Percentiles rank a stretch among this genome's conserved stretches.
Conservation (phyloP, 768 basidiomycete genomes). For the Cytidiella melzeri region DNA sequence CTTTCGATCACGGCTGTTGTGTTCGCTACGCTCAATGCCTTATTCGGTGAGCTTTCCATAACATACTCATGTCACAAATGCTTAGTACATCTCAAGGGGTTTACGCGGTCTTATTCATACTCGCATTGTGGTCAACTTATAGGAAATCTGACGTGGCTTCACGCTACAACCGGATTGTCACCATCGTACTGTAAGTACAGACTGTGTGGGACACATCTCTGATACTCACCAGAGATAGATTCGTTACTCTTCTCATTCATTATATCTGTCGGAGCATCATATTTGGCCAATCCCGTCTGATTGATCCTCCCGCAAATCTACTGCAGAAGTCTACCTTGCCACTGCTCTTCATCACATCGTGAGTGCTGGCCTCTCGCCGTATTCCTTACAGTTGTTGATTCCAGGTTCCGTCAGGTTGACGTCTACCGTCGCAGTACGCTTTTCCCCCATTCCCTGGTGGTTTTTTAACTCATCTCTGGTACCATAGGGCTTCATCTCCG, state of each 20-base stretch:
- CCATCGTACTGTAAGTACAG: slow-evolving; percentile 17
- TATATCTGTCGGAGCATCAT: slow-evolving; percentile 17
- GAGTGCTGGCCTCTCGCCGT: not conserved
- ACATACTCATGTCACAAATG: not conserved
- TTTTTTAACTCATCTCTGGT: not conserved
- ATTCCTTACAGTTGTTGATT: too few species aligned
- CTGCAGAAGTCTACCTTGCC: not conserved
- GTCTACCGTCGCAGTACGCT: slow-evolving; percentile 10
- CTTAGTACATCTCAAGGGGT: slow-evolving; percentile 10
- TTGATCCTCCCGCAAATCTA: slow-evolving; percentile 9
- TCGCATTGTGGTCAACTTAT: slow-evolving; percentile 18
- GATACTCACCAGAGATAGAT: slow-evolving; percentile 9
- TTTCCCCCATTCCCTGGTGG: too few species aligned
- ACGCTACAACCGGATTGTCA: slow-evolving; percentile 14
- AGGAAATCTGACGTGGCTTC: slow-evolving; percentile 1
- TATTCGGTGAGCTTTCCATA: not conserved
- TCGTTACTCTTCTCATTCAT: slow-evolving; percentile 14
- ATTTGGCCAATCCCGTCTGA: slow-evolving; percentile 14
- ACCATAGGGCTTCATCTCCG: slow-evolving; percentile 17
- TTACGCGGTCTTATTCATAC: slow-evolving; percentile 16
- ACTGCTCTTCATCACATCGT: not conserved
- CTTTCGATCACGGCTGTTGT: not conserved
- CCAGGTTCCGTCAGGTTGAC: too few species aligned
- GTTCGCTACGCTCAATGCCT: not conserved
- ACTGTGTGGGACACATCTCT: too few species aligned